Evolutionary conservation across 1,284 basidiomycete species (phyloP), one percentile per base, ranked within the genome.

Genomic region (Coniferiporia weirii): DNA sequence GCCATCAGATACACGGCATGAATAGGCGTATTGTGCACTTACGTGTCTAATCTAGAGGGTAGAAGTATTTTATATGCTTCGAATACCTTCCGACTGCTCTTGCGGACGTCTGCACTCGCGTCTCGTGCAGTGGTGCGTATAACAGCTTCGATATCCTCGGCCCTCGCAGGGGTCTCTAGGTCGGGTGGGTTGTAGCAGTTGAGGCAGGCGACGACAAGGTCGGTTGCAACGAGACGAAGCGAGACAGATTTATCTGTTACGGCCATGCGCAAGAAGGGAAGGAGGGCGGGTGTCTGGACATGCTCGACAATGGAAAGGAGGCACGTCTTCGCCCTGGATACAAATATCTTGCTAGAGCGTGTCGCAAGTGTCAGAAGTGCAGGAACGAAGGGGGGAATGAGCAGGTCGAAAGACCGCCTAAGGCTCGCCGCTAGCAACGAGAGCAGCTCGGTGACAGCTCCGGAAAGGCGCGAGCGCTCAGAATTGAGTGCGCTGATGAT

Each of bases 331-430:
- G 89, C 83, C 34, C 91, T 83, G 48, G 77, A 78, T 62, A 85
- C 73, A 68, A 91, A 84, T 54, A 94, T 83, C 71, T 92, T 94
- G 77, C 89, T 93, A 12, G 91, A 80, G n/a, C 90, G 82, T 40
- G 81, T 78, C 61, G 89, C 89, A 32, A 93, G 74, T 1, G 75
- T 72, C 15, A 94, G 75, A 20, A 94, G 73, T 8, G 83, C 74
- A 0, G 91, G 91, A 43, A 92, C 67, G 68, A 89, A 87, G 34
- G 84, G 69, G 7, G 81, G 72, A 4, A 93, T 71, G n/a, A 93
- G 76, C 1, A 83, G 78, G 51, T 89, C 87, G 66, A 93, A 93
- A 6, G 76, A 72, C 12, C 72, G 69, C 20, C 82, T 87, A 6
- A 94, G 75, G 1, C 77, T 79, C 0, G 75, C 74, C 22, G 83